Percentiles rank a stretch among this genome's conserved stretches.
phyloP scores from a whole-genome alignment of 176 grass and related monocot species.

The Avena atlantica region DNA sequence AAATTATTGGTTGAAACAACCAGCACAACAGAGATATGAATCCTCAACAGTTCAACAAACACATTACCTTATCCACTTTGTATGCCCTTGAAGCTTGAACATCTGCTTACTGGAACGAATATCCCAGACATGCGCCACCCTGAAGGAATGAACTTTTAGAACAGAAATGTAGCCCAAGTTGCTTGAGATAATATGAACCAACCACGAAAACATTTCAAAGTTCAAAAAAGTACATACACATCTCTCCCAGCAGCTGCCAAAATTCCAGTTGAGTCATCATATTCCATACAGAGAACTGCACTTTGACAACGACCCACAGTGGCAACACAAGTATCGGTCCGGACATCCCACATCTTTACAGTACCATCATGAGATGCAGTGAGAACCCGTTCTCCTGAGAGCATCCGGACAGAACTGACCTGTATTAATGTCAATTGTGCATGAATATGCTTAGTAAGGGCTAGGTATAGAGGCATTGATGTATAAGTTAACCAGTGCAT shows the following conservation, averaged over 20 bases:
- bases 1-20: constrained; percentile 28
- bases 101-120: constrained; percentile 90
- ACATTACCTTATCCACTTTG: constrained; percentile 96
- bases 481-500: no score
- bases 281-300: constrained; percentile 96
- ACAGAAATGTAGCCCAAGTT: constrained; percentile 36
- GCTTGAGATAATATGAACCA: constrained; percentile 37
- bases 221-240: constrained; percentile 65
- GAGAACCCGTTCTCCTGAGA: constrained; percentile 98
- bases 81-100: constrained; percentile 96
- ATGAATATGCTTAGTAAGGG: constrained; percentile 43
- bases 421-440: constrained; percentile 45
- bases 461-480: constrained; percentile 7
- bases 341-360: constrained; percentile 99
- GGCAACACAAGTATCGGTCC: constrained; percentile 98
- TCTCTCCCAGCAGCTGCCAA: constrained; percentile 95
- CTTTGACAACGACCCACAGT: constrained; percentile 94
- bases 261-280: constrained; percentile 91
- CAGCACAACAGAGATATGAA: neutral
- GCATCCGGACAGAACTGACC: constrained; percentile 97
- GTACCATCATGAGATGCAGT: constrained; percentile 92
- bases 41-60: constrained; percentile 12
- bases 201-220: constrained; percentile 34
- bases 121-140: constrained; percentile 95
- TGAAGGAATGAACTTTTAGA: constrained; percentile 48